Percentiles rank a stretch among this genome's conserved stretches.
phyloP scores from a whole-genome alignment of 2,329 filamentous ascomycete genomes.

The Cytospora schulzeri region DNA sequence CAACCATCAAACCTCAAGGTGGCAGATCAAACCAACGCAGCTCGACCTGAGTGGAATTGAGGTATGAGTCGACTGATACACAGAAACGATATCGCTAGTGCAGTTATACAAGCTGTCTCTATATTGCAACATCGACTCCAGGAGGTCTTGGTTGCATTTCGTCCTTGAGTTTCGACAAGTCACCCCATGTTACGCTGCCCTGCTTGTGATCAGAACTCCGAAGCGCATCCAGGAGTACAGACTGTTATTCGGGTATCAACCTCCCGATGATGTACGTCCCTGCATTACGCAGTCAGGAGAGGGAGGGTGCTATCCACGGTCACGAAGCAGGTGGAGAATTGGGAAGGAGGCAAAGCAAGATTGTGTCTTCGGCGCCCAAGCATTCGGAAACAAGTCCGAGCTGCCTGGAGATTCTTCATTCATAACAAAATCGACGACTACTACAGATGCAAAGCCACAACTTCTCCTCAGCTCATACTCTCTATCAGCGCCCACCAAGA shows the following conservation, averaged over 20 bases:
- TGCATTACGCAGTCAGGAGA: neutral
- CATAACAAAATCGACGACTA: neutral
- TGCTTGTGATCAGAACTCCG: no score
- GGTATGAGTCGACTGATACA: no score
- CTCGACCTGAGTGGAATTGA: neutral
- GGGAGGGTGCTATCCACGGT: neutral
- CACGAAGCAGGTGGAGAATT: neutral
- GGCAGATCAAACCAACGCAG: no score
- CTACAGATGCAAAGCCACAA: conserved; percentile 1
- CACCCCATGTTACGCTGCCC: neutral
- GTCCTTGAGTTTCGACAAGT: neutral
- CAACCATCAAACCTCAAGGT: no score
- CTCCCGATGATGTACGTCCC: neutral
- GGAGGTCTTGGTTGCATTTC: neutral
- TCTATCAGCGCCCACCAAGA: conserved; percentile 14
- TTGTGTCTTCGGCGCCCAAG: conserved; percentile 8
- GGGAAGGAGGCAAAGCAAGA: neutral
- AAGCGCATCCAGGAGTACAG: no score
- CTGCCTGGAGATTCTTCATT: conserved; percentile 13
- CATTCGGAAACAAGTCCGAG: conserved; percentile 16
- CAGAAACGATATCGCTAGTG: no score
- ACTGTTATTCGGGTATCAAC: neutral
- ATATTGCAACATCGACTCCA: no score
- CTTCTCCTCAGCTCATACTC: neutral
- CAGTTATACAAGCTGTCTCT: no score